A percentile compares a stretch with the other conserved stretches of the same genome.
phyloP scores from a whole-genome alignment of 345 rosid species.

The Anastatica hierochuntica region DNA sequence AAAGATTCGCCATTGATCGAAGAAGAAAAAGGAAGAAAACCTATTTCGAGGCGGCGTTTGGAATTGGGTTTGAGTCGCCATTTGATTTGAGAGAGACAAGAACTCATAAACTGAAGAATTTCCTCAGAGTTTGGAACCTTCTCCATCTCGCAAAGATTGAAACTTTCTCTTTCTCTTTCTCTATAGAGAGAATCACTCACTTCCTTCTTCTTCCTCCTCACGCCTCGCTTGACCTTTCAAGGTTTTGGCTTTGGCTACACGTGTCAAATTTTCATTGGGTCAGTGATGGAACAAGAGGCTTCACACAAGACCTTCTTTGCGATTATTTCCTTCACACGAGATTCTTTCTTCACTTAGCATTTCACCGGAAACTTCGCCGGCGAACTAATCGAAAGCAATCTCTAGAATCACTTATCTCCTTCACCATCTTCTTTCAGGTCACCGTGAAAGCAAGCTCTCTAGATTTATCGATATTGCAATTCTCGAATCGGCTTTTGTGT shows the following conservation, averaged over 20 bases:
- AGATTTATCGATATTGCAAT: too few relatives aligned
- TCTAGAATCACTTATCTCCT: too few relatives aligned
- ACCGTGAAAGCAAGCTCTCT: not conserved
- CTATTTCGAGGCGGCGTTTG: slow-evolving; percentile 66
- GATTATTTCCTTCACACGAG: not conserved
- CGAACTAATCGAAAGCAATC: slow-evolving; percentile 9
- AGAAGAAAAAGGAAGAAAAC: slow-evolving; percentile 18
- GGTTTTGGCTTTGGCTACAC: not conserved
- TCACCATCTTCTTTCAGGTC: too few relatives aligned
- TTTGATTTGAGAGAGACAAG: slow-evolving; percentile 43
- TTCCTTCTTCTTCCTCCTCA: not conserved
- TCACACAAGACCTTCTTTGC: slow-evolving; percentile 7
- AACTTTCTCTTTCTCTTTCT: slow-evolving; percentile 7
- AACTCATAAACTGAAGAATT: slow-evolving; percentile 34
- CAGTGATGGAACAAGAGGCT: not conserved
- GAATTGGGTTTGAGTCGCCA: slow-evolving; percentile 61
- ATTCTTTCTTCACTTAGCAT: slow-evolving; percentile 2
- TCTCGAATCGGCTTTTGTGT: not conserved
- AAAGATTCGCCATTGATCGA: too few relatives aligned
- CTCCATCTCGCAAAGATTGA: slow-evolving; percentile 21
- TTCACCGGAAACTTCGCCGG: slow-evolving; percentile 15
- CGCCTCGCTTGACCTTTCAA: not conserved
- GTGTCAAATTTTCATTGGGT: not conserved
- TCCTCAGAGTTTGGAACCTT: slow-evolving; percentile 37
- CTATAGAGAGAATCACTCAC: not conserved